Percentiles rank a stretch among this genome's conserved stretches.
phyloP scores from a whole-genome alignment of 192 early-diverging fungal genomes.

The Umbelopsis isabellina region DNA sequence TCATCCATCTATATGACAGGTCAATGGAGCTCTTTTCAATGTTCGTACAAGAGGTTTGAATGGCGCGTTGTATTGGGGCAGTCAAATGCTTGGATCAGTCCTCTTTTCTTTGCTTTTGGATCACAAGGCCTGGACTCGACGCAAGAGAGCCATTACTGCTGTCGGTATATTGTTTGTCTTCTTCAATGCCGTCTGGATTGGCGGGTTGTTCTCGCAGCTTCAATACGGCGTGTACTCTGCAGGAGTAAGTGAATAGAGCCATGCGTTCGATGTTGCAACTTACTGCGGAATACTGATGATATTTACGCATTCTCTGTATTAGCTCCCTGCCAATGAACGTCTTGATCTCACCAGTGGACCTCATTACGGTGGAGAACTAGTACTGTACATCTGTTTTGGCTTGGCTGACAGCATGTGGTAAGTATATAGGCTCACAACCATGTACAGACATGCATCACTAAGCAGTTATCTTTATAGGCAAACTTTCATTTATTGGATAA shows the following conservation, averaged over 20 bases:
- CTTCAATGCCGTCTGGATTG: slow-evolving; percentile 68
- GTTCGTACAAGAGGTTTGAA: slow-evolving; percentile 76
- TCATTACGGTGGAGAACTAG: slow-evolving; percentile 21
- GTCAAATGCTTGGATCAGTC: slow-evolving; percentile 73
- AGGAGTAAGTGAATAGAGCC: neutral
- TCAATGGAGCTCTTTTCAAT: slow-evolving; percentile 63
- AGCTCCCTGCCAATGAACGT: slow-evolving; percentile 13
- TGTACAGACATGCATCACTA: neutral
- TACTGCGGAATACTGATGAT: neutral
- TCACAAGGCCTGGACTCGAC: slow-evolving; percentile 51
- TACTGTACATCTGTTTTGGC: slow-evolving; percentile 22
- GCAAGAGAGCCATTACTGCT: slow-evolving; percentile 67
- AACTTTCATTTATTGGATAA: slow-evolving; percentile 22
- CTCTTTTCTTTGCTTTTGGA: slow-evolving; percentile 70
- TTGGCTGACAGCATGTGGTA: slow-evolving; percentile 6
- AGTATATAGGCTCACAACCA: neutral
- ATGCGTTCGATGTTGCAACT: neutral
- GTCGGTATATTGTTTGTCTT: slow-evolving; percentile 51
- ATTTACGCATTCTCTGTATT: neutral
- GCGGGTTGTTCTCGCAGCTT: slow-evolving; percentile 31
- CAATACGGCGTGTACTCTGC: slow-evolving; percentile 24
- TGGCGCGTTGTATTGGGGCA: slow-evolving; percentile 74
- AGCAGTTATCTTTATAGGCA: neutral
- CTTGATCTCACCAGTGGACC: slow-evolving; percentile 20
- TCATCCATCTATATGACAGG: slow-evolving; percentile 8